These are phyloP conservation scores for Lagenidium giganteum DNA, from an alignment of 352 stramenopile species.

Conservation along the genomic window DNA sequence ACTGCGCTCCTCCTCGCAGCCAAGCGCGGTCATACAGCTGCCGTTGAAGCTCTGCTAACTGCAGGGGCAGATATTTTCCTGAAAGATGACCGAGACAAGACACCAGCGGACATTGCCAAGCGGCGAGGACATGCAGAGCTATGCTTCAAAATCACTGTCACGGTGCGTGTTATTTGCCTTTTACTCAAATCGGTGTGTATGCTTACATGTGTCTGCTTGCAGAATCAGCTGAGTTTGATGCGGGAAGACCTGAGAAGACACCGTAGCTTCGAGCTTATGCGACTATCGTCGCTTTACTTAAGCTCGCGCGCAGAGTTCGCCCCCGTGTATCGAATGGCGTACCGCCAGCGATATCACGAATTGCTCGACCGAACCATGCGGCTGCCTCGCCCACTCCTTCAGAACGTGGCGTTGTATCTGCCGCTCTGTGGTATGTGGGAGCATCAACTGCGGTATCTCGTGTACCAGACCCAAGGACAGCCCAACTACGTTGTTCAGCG, in stretches of 20 bases:
- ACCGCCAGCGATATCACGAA: slow-evolving; percentile 38
- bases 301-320: slow-evolving; percentile 39
- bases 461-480: slow-evolving; percentile 64
- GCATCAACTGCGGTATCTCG: slow-evolving; percentile 73
- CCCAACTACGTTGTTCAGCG: slow-evolving; percentile 77
- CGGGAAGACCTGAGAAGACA: slow-evolving; percentile 62
- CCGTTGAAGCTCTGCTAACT: slow-evolving; percentile 74
- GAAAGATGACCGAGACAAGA: slow-evolving; percentile 86
- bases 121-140: slow-evolving; percentile 77
- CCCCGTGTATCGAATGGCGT: slow-evolving; percentile 31
- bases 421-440: slow-evolving; percentile 76
- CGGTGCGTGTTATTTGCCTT: too few species aligned
- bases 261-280: slow-evolving; percentile 67
- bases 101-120: slow-evolving; percentile 74
- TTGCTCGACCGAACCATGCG: slow-evolving; percentile 67
- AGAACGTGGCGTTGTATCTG: slow-evolving; percentile 74
- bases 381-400: slow-evolving; percentile 70
- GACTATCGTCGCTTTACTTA: slow-evolving; percentile 67
- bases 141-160: slow-evolving; percentile 82
- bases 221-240: slow-evolving; percentile 83
- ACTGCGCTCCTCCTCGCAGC: slow-evolving; percentile 79
- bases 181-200: too few species aligned
- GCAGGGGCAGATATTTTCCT: slow-evolving; percentile 83
- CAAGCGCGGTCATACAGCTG: slow-evolving; percentile 74
- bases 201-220: too few species aligned